Percentiles rank a stretch among this genome's conserved stretches.
phyloP scores from a whole-genome alignment of 1,284 basidiomycete species.

The Exsudoporus floridanus region DNA sequence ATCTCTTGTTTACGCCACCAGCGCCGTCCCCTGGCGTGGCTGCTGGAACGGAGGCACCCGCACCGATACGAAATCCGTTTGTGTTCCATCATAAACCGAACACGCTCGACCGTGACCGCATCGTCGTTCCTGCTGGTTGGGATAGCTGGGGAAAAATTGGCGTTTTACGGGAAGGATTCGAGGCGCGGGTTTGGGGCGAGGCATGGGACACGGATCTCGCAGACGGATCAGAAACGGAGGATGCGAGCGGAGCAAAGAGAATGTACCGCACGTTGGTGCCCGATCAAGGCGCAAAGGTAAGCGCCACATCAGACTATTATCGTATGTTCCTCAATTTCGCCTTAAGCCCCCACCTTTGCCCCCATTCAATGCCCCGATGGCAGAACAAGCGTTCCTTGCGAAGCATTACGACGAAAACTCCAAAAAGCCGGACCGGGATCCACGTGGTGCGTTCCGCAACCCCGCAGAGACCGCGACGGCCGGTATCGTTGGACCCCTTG shows the following conservation, averaged over 20 bases:
- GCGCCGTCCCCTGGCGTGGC: conserved; percentile 56
- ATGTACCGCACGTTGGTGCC: conserved; percentile 65
- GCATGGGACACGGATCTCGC: conserved; percentile 77
- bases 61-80: conserved; percentile 72
- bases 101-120: conserved; percentile 87
- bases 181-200: conserved; percentile 76
- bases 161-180: conserved; percentile 89
- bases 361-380: conserved; percentile 73
- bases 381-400: conserved; percentile 84
- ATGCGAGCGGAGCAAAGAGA: conserved; percentile 52
- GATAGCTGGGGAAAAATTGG: conserved; percentile 97
- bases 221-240: conserved; percentile 40
- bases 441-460: conserved; percentile 81
- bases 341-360: conserved; percentile 63
- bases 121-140: conserved; percentile 94
- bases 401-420: conserved; percentile 88
- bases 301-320: conserved; percentile 8
- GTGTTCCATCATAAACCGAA: conserved; percentile 87
- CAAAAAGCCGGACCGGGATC: conserved; percentile 85
- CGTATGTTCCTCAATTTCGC: conserved; percentile 1
- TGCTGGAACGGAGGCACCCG: conserved; percentile 47
- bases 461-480: conserved; percentile 52
- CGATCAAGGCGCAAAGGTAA: conserved; percentile 70
- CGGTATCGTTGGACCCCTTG: conserved; percentile 86
- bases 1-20: conserved; percentile 80